These are phyloP conservation scores for Chlamydomonas sp. DNA, from an alignment of 139 green algal genomes.

Conservation along the genomic window DNA sequence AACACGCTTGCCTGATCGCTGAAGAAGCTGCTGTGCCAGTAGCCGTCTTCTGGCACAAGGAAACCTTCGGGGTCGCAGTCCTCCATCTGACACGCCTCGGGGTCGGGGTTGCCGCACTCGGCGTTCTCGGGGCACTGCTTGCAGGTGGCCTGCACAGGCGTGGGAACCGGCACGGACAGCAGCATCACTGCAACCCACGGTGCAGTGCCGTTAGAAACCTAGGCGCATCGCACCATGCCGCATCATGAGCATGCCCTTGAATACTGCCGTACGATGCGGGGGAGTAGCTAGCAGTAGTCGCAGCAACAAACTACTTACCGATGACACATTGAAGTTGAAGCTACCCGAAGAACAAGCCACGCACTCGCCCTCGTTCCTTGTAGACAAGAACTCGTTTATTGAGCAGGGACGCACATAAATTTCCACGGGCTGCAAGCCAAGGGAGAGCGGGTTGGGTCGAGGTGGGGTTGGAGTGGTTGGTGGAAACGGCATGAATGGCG, in stretches of 20 bases:
- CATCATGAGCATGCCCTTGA: too few relatives aligned
- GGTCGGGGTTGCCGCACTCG: background rate
- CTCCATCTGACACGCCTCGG: background rate
- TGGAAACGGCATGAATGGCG: background rate
- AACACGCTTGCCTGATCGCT: background rate
- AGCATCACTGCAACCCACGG: background rate
- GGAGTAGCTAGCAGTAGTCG: background rate
- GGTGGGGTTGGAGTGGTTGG: background rate
- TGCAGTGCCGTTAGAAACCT: too few relatives aligned
- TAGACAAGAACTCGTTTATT: constrained; percentile 28
- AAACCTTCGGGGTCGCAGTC: background rate
- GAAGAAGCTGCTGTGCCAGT: constrained; percentile 6
- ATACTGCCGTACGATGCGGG: too few relatives aligned
- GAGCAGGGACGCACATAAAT: constrained; percentile 29
- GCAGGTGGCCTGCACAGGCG: constrained; percentile 6
- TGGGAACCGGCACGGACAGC: too few relatives aligned
- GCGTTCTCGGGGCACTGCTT: constrained; percentile 9
- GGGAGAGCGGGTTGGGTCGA: too few relatives aligned
- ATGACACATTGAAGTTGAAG: constrained; percentile 29
- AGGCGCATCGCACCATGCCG: background rate
- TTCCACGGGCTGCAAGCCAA: background rate
- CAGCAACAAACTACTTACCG: background rate
- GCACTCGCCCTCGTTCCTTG: constrained; percentile 28
- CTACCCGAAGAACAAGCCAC: background rate
- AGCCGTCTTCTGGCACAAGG: background rate